phyloP scores from a whole-genome alignment of 2,329 filamentous ascomycete species.

The Amesomyces nigricolor region DNA sequence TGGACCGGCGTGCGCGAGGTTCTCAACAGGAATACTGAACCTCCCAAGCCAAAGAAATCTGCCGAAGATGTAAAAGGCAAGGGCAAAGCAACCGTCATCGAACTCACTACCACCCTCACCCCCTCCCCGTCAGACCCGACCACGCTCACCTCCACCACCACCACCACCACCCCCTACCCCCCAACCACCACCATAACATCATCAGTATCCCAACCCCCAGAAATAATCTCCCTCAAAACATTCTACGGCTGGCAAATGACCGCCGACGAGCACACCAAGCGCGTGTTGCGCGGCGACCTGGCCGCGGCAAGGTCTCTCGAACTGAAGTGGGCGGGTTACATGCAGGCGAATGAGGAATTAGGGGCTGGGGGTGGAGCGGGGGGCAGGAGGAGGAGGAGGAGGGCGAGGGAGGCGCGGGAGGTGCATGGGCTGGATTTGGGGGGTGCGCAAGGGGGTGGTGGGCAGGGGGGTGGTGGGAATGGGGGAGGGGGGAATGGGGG shows the following conservation, averaged over 20 bases:
- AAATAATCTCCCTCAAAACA: constrained; percentile 83
- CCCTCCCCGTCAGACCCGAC: constrained; percentile 6
- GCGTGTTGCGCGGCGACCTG: constrained; percentile 73
- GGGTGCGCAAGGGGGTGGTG: constrained; percentile 27
- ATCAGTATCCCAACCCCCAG: constrained; percentile 44
- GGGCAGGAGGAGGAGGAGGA: constrained; percentile 62
- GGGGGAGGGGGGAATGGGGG: constrained; percentile 28
- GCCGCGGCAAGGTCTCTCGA: constrained; percentile 71
- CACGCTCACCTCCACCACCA: constrained; percentile 14
- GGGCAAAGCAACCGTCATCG: not conserved
- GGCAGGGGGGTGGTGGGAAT: constrained; percentile 47
- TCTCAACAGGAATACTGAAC: constrained; percentile 74
- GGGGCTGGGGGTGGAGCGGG: constrained; percentile 60
- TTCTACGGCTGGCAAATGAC: constrained; percentile 96
- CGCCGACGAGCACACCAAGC: constrained; percentile 86
- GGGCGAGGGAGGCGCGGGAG: constrained; percentile 75
- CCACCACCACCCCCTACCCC: not conserved
- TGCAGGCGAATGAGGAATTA: constrained; percentile 86
- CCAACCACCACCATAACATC: constrained; percentile 14
- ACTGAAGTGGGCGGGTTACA: constrained; percentile 87
- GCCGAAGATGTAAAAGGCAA: not conserved
- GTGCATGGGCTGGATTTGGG: constrained; percentile 78
- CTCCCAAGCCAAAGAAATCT: constrained; percentile 10
- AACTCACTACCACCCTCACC: not conserved
- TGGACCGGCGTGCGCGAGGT: constrained; percentile 90